These are phyloP conservation scores for Blastomyces gilchristii DNA, from an alignment of 2,329 filamentous ascomycete genomes.

Conservation along the genomic window DNA sequence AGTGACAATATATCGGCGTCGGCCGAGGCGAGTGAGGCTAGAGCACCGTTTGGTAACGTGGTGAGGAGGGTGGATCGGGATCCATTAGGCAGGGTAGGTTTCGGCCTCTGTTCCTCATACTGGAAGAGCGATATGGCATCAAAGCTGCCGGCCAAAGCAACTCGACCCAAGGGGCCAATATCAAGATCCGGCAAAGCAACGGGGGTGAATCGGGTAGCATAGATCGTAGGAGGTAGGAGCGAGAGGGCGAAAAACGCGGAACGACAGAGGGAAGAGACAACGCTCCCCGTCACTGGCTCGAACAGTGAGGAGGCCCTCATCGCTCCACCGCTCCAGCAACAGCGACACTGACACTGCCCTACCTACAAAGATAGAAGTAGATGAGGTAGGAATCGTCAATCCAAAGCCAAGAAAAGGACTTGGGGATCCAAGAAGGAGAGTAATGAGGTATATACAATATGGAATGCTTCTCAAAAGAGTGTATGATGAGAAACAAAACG, in stretches of 20 bases:
- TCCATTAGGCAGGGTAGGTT: slow-evolving; percentile 27
- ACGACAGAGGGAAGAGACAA: slow-evolving; percentile 24
- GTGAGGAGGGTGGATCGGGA: slow-evolving; percentile 62
- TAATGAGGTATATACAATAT: not conserved
- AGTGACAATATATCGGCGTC: slow-evolving; percentile 81
- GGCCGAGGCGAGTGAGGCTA: slow-evolving; percentile 61
- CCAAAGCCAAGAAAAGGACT: not conserved
- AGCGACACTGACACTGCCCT: slow-evolving; percentile 25
- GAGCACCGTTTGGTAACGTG: slow-evolving; percentile 73
- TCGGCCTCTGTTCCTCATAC: slow-evolving; percentile 66
- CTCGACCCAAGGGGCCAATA: slow-evolving; percentile 64
- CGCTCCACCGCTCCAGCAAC: slow-evolving; percentile 29
- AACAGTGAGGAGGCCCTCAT: slow-evolving; percentile 39
- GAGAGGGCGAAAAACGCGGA: slow-evolving; percentile 17
- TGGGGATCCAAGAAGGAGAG: not conserved
- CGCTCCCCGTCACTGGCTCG: slow-evolving; percentile 35
- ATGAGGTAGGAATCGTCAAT: not conserved
- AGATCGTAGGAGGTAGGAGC: slow-evolving; percentile 13
- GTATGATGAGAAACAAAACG: not conserved
- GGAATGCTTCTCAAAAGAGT: slow-evolving; percentile 1
- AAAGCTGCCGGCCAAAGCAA: slow-evolving; percentile 82
- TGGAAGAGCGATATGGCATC: slow-evolving; percentile 83
- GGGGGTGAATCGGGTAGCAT: slow-evolving; percentile 29
- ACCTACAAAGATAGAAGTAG: not conserved
- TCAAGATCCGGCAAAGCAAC: slow-evolving; percentile 47